A percentile compares a stretch with the other conserved stretches of the same genome.
Evolutionary conservation across 148 eudicot species (phyloP).

Genomic region (Rhododendron molle): DNA sequence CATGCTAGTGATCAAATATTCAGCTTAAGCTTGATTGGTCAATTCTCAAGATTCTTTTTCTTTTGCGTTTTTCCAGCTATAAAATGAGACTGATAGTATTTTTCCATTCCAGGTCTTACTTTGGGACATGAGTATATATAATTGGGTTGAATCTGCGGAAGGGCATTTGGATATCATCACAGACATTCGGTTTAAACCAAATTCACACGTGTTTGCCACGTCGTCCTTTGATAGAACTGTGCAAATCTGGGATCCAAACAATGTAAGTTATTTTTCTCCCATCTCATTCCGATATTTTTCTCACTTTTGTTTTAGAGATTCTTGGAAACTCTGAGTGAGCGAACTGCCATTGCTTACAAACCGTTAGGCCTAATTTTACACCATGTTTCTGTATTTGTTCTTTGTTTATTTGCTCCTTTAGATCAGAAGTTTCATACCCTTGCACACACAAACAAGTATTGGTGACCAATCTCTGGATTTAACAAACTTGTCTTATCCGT

Average conservation of each 20-base stretch:
- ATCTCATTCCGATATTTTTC: background rate
- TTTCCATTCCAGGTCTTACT: constrained; percentile 27
- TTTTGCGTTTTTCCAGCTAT: background rate
- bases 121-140: constrained; percentile 22
- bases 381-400: too few species aligned
- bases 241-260: constrained; percentile 44
- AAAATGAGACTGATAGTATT: background rate
- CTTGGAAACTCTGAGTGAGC: background rate
- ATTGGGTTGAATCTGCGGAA: constrained; percentile 7
- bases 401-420: too few species aligned
- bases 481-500: background rate
- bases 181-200: constrained; percentile 48
- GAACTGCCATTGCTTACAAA: background rate
- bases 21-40: background rate
- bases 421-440: too few species aligned
- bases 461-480: background rate
- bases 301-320: background rate
- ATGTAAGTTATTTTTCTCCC: constrained; percentile 18
- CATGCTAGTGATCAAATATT: background rate
- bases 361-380: background rate
- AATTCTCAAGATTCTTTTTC: background rate
- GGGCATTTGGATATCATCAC: constrained; percentile 31
- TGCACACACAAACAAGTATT: background rate
- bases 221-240: constrained; percentile 49
- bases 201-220: constrained; percentile 41